Evolutionary conservation across 1,284 basidiomycete species (phyloP), one percentile per base, ranked within the genome.

Genomic region (Sporisorium reilianum): DNA sequence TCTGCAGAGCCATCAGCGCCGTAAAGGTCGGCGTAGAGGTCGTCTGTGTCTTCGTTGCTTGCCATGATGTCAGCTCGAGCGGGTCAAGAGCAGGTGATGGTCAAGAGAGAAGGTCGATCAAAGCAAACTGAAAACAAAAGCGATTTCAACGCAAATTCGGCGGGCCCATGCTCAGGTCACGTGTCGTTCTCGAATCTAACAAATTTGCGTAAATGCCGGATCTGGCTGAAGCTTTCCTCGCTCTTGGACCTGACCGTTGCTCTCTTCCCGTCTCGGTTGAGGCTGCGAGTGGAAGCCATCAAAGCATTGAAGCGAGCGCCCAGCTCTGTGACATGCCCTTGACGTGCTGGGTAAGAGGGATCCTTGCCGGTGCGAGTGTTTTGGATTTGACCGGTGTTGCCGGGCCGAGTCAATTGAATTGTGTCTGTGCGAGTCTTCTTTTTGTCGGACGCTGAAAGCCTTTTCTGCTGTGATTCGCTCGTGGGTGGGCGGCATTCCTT

Each of bases 21-120:
- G 54, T 81, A 81, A 34, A 81, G 71, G 53, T 81, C 79, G 28
- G 76, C 75, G 38, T 81, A 81, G 45, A 81, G 76, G 53, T 80
- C 79, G 63, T 80, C 79, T 28, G 69, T 73, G 26, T 80, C 76
- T 54, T 78, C 73, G 38, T 67, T 52, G 46, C 64, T 68, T 2
- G 73, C 69, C 78, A 75, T 80, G 22, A 16, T 64, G 53, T 53
- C 34, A 5, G 14, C 8, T 26, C 26, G 26, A 25, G 34, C 22
- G n/a, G n/a, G n/a, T n/a, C n/a, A n/a, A n/a, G n/a, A n/a, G n/a
- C n/a, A n/a, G n/a, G n/a, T n/a, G n/a, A n/a, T n/a, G n/a, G n/a
- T n/a, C n/a, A 26, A 55, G 41, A n/a, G 30, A 52, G 48, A 51
- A 48, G 44, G 22, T 44, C 26, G 30, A 20, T 12, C n/a, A 4